Evolutionary conservation across 2,329 filamentous ascomycete genomes (phyloP).

Genomic region (Camptophora hylomeconis): DNA sequence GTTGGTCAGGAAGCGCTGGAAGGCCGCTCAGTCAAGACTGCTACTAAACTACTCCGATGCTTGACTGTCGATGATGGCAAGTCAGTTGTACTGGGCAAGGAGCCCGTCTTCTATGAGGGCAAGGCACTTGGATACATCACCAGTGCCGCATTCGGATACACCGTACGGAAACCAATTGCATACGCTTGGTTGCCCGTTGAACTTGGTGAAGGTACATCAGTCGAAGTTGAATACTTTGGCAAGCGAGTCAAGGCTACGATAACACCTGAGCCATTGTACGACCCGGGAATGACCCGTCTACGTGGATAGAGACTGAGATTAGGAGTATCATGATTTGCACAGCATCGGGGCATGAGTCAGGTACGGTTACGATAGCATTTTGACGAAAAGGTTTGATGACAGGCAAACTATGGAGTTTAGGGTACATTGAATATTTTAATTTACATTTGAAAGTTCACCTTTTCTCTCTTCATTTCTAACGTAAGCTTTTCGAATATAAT

Average conservation of each 20-base stretch:
- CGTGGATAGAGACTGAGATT: too few species aligned
- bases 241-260: slow-evolving; percentile 41
- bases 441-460: too few species aligned
- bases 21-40: slow-evolving; percentile 26
- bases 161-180: slow-evolving; percentile 44
- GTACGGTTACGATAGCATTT: too few species aligned
- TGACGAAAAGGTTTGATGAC: too few species aligned
- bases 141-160: slow-evolving; percentile 48
- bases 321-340: too few species aligned
- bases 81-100: slow-evolving; percentile 48
- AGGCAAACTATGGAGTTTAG: too few species aligned
- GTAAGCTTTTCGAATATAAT: too few species aligned
- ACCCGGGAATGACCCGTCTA: slow-evolving; percentile 28
- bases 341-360: too few species aligned
- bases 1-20: slow-evolving; percentile 40
- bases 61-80: slow-evolving; percentile 43
- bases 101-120: slow-evolving; percentile 42
- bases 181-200: slow-evolving; percentile 43
- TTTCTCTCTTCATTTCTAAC: too few species aligned
- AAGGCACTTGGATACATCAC: slow-evolving; percentile 44
- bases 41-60: slow-evolving; percentile 27
- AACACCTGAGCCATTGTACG: slow-evolving; percentile 35
- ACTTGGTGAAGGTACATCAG: slow-evolving; percentile 34
- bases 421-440: too few species aligned
- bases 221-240: slow-evolving; percentile 53